phyloP scores from a whole-genome alignment of 208 protist species.

The Acanthamoeba lenticulata region DNA sequence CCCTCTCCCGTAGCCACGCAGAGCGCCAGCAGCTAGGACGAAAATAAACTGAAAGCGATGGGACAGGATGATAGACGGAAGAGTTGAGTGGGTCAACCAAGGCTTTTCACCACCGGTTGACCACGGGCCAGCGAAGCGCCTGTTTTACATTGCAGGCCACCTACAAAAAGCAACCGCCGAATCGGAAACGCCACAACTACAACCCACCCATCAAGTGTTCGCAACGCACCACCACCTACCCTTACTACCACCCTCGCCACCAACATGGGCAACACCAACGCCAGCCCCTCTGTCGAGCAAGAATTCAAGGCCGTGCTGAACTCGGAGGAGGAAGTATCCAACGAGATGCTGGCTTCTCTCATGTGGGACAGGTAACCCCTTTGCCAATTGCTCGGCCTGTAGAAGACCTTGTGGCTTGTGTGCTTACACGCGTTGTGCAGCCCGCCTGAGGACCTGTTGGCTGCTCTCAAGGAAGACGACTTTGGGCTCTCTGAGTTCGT shows the following conservation, averaged over 20 bases:
- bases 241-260: neutral
- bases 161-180: no score
- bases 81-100: neutral
- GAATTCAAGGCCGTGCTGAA: neutral
- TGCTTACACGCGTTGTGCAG: neutral
- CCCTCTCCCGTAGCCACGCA: no score
- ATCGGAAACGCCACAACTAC: no score
- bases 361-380: neutral
- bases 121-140: no score
- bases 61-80: neutral
- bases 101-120: no score
- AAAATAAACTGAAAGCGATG: conserved; percentile 7
- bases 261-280: conserved; percentile 1
- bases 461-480: neutral
- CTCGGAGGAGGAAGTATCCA: neutral
- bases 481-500: neutral
- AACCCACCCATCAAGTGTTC: no score
- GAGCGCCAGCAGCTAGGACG: neutral
- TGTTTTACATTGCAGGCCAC: no score
- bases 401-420: neutral
- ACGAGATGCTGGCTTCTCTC: conserved; percentile 3
- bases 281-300: neutral
- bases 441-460: neutral
- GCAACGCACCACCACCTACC: neutral
- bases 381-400: neutral